Evolutionary conservation across 1,284 basidiomycete genomes (phyloP).

Genomic region (Anthracocystis panici-leucophaei): DNA sequence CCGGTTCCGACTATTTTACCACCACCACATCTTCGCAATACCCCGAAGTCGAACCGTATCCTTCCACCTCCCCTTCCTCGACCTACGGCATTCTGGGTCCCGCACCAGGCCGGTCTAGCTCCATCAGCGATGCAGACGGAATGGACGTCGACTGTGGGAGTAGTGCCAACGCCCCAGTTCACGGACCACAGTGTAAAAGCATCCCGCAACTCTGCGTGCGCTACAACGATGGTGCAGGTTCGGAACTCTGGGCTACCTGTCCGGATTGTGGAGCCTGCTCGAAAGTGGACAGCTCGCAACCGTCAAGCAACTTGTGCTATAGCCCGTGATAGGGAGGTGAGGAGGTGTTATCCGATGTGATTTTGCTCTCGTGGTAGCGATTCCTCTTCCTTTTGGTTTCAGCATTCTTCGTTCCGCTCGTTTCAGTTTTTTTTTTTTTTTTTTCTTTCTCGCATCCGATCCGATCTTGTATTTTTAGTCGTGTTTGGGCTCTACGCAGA

Average conservation of each 20-base stretch:
- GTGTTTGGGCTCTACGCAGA: background rate
- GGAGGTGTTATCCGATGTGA: conserved; percentile 27
- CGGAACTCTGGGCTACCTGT: conserved; percentile 61
- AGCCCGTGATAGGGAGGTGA: conserved; percentile 31
- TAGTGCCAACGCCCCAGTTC: conserved; percentile 13
- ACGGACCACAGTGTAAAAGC: conserved; percentile 60
- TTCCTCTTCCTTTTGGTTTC: background rate
- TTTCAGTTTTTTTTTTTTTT: background rate
- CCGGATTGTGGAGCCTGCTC: conserved; percentile 50
- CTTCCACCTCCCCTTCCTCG: conserved; percentile 24
- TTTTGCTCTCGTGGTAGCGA: background rate
- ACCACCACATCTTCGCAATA: conserved; percentile 14
- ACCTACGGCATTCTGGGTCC: conserved; percentile 48
- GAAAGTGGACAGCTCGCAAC: conserved; percentile 39
- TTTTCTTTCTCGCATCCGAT: background rate
- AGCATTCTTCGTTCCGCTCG: background rate
- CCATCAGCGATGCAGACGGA: conserved; percentile 6
- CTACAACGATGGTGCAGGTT: conserved; percentile 44
- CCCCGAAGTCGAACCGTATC: conserved; percentile 37
- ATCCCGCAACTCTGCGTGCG: conserved; percentile 61
- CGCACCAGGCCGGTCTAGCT: conserved; percentile 14
- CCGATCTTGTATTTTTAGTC: conserved; percentile 13
- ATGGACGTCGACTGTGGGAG: conserved; percentile 48
- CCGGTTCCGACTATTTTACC: conserved; percentile 42
- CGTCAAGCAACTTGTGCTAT: conserved; percentile 37